These are phyloP conservation scores for Coemansia nantahalensis DNA, from an alignment of 192 early-diverging fungal genomes.

Conservation along the genomic window DNA sequence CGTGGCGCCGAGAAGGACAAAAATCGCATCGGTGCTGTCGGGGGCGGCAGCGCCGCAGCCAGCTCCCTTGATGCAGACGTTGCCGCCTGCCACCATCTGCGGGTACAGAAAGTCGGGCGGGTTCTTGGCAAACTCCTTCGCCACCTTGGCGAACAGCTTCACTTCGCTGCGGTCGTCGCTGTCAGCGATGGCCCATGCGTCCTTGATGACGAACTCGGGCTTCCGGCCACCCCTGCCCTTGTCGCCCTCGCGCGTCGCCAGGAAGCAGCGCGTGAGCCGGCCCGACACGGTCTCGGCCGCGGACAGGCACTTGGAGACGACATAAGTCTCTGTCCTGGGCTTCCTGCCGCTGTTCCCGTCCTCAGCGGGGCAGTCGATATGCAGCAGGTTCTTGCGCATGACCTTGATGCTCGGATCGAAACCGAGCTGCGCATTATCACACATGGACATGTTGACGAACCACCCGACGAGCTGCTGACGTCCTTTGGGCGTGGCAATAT, in stretches of 20 bases:
- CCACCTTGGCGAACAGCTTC: conserved; percentile 1
- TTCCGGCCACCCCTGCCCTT: no score
- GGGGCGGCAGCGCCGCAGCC: neutral
- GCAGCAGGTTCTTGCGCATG: neutral
- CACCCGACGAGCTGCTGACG: conserved; percentile 1
- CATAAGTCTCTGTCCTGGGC: neutral
- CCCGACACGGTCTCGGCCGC: conserved; percentile 3
- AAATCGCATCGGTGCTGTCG: conserved; percentile 4
- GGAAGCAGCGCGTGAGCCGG: conserved; percentile 12
- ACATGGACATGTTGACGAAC: conserved; percentile 12
- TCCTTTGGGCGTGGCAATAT: neutral
- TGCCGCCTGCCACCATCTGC: neutral
- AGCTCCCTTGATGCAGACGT: neutral
- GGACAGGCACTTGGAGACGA: neutral
- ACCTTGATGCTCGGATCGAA: neutral
- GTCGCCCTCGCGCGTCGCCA: neutral
- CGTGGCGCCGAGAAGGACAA: neutral
- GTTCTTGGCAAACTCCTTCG: neutral
- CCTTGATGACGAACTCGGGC: conserved; percentile 10
- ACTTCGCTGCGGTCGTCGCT: conserved; percentile 1
- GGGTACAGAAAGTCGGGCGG: neutral
- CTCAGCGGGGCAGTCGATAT: neutral
- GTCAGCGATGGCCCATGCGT: conserved; percentile 4
- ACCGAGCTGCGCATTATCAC: conserved; percentile 5
- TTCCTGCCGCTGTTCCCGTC: neutral